Conservation (phyloP, 345 rosid species). For the Microthlaspi erraticum region DNA sequence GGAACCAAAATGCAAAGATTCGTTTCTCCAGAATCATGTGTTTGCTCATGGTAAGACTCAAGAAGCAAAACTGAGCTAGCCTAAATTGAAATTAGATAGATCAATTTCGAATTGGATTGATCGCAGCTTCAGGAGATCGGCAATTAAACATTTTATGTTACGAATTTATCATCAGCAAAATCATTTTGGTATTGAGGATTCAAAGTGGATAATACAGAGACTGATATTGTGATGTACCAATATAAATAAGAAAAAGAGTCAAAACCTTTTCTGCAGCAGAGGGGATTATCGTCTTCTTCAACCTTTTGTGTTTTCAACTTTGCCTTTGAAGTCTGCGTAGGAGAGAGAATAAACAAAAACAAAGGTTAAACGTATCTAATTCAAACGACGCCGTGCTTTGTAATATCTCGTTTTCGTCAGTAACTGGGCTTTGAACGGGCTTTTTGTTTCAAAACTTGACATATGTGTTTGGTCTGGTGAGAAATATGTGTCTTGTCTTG, state of each 20-base stretch:
- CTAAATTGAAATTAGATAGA: not conserved
- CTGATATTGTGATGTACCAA: not conserved
- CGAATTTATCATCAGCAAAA: not conserved
- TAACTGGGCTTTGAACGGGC: constrained; percentile 14
- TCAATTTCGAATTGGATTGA: constrained; percentile 12
- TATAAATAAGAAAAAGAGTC: not conserved
- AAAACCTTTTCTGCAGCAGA: constrained; percentile 22
- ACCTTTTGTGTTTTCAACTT: constrained; percentile 25
- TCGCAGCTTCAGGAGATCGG: constrained; percentile 20
- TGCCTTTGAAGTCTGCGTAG: not conserved
- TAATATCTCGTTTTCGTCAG: not conserved
- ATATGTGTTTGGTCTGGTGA: too few relatives aligned
- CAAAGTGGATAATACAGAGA: not conserved
- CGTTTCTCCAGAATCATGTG: constrained; percentile 1
- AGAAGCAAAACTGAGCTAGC: not conserved
- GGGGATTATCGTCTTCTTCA: constrained; percentile 24
- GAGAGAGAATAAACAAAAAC: not conserved
- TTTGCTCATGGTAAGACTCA: not conserved
- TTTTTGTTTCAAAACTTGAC: not conserved
- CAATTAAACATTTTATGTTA: not conserved
- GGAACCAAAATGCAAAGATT: not conserved
- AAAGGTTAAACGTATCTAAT: constrained; percentile 2
- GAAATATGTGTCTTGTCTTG: too few relatives aligned
- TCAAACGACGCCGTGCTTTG: not conserved
- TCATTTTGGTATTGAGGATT: not conserved